A percentile compares a stretch with the other conserved stretches of the same genome.
Conservation (phyloP, 1,284 basidiomycete species). For the Puccinia novopanici region DNA sequence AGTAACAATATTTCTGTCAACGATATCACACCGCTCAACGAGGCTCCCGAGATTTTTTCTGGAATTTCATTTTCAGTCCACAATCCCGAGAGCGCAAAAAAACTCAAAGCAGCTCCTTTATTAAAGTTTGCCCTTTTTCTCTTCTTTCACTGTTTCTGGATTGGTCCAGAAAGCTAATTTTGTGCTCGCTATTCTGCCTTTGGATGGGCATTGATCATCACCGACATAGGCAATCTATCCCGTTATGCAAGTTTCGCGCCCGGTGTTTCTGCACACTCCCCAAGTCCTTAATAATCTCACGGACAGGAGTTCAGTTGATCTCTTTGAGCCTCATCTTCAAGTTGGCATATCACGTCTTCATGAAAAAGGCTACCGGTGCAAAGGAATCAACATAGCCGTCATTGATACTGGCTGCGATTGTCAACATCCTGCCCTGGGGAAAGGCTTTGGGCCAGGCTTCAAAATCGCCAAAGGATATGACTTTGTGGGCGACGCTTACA, state of each 20-base stretch:
- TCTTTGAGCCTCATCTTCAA: conserved; percentile 50
- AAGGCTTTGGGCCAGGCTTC: conserved; percentile 54
- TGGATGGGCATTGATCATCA: neutral
- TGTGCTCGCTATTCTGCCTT: neutral
- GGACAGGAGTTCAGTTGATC: neutral
- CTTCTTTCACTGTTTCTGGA: neutral
- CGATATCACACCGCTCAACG: conserved; percentile 6
- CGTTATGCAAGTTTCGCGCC: conserved; percentile 32
- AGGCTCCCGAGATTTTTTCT: conserved; percentile 13
- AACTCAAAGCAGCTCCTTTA: neutral
- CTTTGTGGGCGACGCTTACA: conserved; percentile 48
- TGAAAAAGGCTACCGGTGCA: conserved; percentile 63
- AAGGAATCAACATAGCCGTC: conserved; percentile 65
- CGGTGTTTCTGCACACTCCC: conserved; percentile 13
- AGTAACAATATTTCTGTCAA: neutral
- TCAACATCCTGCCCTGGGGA: conserved; percentile 68
- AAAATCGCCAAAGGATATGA: conserved; percentile 44
- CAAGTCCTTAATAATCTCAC: conserved; percentile 10
- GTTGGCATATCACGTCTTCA: conserved; percentile 59
- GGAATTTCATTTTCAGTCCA: conserved; percentile 24
- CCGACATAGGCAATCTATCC: conserved; percentile 35
- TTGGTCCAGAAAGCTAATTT: neutral
- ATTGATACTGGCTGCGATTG: conserved; percentile 64
- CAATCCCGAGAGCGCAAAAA: neutral
- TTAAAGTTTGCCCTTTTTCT: conserved; percentile 18